Conservation (phyloP, 129 eudicot genomes). For the Chrysanthemum lavandulifolium region DNA sequence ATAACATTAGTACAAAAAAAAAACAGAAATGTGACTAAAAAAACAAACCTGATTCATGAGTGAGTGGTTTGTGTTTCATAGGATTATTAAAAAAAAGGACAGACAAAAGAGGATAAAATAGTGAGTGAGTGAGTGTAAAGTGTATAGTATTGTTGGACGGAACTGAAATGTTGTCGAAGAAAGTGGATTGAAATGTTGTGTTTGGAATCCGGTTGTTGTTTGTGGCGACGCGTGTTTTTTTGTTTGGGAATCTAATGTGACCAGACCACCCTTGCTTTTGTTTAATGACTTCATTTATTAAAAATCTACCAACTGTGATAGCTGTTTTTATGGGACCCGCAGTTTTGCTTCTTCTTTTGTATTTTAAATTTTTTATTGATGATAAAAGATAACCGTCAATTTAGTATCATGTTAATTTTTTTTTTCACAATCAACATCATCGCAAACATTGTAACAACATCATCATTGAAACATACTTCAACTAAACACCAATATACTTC, state of each 20-base stretch:
- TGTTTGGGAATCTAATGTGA: constrained; percentile 28
- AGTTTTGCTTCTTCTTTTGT: too few species aligned
- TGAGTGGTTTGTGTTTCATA: constrained; percentile 6
- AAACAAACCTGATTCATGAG: not conserved
- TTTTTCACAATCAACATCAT: too few species aligned
- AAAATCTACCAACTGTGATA: not conserved
- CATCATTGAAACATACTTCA: too few species aligned
- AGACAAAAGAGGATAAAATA: not conserved
- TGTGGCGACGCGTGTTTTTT: constrained; percentile 50
- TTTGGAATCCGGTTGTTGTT: constrained; percentile 48
- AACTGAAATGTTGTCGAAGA: constrained; percentile 44
- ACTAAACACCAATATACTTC: too few species aligned
- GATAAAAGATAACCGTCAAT: too few species aligned
- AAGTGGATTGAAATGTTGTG: constrained; percentile 34
- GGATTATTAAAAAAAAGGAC: not conserved
- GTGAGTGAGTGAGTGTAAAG: not conserved
- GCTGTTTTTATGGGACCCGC: too few species aligned
- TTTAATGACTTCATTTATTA: not conserved
- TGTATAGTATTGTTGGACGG: constrained; percentile 44
- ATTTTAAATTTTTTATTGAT: too few species aligned
- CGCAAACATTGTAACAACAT: too few species aligned
- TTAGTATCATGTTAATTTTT: too few species aligned
- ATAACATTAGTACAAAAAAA: not conserved
- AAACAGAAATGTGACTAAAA: not conserved
- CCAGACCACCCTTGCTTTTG: constrained; percentile 28